Evolutionary conservation across 352 stramenopile species (phyloP).

Genomic region (Saprolegnia parasitica): DNA sequence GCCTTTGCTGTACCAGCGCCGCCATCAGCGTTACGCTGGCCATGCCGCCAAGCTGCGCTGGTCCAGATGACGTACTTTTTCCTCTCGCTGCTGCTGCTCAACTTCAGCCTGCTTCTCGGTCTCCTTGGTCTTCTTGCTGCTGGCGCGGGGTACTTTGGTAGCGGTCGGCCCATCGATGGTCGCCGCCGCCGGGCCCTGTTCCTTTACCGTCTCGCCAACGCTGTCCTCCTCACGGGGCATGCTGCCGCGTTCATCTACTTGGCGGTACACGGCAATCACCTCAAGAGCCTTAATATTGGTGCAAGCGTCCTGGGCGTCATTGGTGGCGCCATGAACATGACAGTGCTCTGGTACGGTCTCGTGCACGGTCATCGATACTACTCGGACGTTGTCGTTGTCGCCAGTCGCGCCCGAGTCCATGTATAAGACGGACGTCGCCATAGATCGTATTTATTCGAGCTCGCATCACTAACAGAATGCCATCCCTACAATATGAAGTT

Average conservation of each 20-base stretch:
- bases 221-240: not conserved
- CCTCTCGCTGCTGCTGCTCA: not conserved
- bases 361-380: not conserved
- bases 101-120: not conserved
- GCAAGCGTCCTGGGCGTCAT: not conserved
- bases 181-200: not conserved
- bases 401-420: not conserved
- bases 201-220: not conserved
- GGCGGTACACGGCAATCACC: not conserved
- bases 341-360: not conserved
- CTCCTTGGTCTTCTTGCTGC: not conserved
- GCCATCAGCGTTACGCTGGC: not conserved
- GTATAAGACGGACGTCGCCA: not conserved
- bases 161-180: not conserved
- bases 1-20: not conserved
- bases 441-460: too few species aligned
- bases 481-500: too few species aligned
- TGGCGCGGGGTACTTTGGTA: not conserved
- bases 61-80: not conserved
- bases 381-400: not conserved
- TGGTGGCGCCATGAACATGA: not conserved
- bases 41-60: not conserved
- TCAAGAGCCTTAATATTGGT: not conserved
- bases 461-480: too few species aligned
- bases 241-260: not conserved